Evolutionary conservation across 2,329 filamentous ascomycete species (phyloP).

Genomic region (Chaetomium olivaceum): DNA sequence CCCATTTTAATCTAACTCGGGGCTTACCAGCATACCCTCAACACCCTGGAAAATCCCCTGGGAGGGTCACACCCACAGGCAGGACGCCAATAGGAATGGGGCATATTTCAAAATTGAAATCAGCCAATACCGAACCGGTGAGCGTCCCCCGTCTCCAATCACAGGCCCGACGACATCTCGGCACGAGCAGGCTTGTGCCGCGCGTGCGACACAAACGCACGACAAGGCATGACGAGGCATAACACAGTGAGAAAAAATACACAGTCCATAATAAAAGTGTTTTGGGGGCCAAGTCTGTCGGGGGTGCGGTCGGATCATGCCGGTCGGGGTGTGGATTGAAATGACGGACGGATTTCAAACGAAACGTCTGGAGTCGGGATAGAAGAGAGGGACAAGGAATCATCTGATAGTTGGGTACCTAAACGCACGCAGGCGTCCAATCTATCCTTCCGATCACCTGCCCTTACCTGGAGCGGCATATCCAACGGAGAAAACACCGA

Average conservation of each 20-base stretch:
- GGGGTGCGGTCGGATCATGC: not conserved
- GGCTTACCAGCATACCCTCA: not conserved
- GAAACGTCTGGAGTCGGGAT: not conserved
- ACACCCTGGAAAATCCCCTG: not conserved
- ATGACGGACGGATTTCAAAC: not conserved
- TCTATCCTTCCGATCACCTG: not conserved
- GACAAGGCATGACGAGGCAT: not conserved
- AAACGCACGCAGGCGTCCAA: not conserved
- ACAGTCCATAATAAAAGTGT: not conserved
- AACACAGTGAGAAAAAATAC: not conserved
- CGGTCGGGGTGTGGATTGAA: not conserved
- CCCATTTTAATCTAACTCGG: not conserved
- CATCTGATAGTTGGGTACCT: not conserved
- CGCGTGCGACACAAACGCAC: not conserved
- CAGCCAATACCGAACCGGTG: conserved; percentile 19
- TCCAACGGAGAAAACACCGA: not conserved
- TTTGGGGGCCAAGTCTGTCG: not conserved
- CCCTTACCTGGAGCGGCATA: not conserved
- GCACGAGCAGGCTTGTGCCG: not conserved
- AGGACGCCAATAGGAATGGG: conserved; percentile 1
- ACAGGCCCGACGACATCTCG: not conserved
- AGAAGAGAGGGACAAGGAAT: not conserved
- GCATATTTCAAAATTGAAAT: not conserved
- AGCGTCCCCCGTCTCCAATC: conserved; percentile 9
- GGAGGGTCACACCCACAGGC: not conserved